Base-by-base conservation (phyloP, 306 rosid genomes). In the Benincasa hispida region DNA sequence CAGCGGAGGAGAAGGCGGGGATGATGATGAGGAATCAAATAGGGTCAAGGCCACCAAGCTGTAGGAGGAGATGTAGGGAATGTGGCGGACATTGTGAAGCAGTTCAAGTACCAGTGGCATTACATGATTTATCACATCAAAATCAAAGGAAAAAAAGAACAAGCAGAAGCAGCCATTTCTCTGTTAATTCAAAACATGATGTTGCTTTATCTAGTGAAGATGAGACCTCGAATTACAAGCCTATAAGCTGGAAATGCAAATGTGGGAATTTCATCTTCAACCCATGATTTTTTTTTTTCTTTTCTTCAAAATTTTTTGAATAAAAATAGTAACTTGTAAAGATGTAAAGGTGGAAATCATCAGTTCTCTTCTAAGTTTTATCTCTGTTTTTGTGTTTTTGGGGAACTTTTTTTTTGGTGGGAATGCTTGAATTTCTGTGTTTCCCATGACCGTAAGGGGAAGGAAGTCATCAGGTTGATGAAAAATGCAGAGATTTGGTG, bases 231-330 rank as follows among this genome's bases (percentile, higher is more conserved):
- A 91, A 91, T 78, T 93, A 93, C 82, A 93, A 89, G 76, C 98
- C 97, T 57, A 85, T 93, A 45, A 87, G 97, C 80, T 91, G 96
- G 92, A 91, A 88, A 74, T 93, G 98, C 88, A 93, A 88, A 72
- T 91, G 98, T 75, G 93, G 97, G 47, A 79, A 92, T 78, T 75
- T 81, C 77, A 51, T 87, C 50, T 88, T 86, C 85, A 85, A 92
- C 79, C 98, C 97, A 35, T 92, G 83, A 85, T 10, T 72, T 32
- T 59, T n/a, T 6, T 39, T 77, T 32, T 34, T 13, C 2, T 11
- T 19, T 5, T 7, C 9, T n/a, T 47, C 63, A 28, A 27, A 0
- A 1, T 21, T 5, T 37, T 4, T 8, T 47, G 6, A 61, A 47
- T 24, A 70, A 53, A 54, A 30, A 78, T 0, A 11, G 10, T 19